These are phyloP conservation scores for Leptodontidium sp. DNA, from an alignment of 2,329 filamentous ascomycete species.

Conservation along the genomic window DNA sequence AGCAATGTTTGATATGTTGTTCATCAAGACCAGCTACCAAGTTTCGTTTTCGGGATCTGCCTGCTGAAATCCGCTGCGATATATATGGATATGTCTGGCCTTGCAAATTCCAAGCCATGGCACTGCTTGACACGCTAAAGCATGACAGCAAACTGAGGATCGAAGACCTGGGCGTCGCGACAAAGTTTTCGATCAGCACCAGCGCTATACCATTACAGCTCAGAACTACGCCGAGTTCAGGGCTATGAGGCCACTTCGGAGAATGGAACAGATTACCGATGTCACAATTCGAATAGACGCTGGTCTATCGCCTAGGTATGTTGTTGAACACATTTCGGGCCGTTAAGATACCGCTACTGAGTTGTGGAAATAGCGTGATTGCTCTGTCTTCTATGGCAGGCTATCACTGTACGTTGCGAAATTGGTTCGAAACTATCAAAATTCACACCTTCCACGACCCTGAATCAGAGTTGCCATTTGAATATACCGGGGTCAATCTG, in stretches of 20 bases:
- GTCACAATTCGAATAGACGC: neutral
- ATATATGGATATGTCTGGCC: neutral
- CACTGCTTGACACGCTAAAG: neutral
- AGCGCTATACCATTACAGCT: neutral
- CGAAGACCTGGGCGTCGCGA: neutral
- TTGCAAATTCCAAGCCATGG: neutral
- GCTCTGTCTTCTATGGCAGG: neutral
- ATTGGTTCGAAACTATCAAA: neutral
- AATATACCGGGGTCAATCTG: neutral
- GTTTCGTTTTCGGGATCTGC: neutral
- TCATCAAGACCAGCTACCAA: neutral
- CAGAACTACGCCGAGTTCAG: neutral
- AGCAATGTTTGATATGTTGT: neutral
- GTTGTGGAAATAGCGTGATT: no score
- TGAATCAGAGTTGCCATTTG: no score
- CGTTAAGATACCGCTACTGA: no score
- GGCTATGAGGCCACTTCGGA: neutral
- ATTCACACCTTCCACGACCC: neutral
- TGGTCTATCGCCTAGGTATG: no score
- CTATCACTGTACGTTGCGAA: conserved; percentile 2
- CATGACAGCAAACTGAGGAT: neutral
- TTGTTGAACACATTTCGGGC: no score
- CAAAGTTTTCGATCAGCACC: neutral
- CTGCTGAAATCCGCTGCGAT: neutral
- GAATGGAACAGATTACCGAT: neutral